Conservation (phyloP, 257 asterid species). For the Coffea canephora region DNA sequence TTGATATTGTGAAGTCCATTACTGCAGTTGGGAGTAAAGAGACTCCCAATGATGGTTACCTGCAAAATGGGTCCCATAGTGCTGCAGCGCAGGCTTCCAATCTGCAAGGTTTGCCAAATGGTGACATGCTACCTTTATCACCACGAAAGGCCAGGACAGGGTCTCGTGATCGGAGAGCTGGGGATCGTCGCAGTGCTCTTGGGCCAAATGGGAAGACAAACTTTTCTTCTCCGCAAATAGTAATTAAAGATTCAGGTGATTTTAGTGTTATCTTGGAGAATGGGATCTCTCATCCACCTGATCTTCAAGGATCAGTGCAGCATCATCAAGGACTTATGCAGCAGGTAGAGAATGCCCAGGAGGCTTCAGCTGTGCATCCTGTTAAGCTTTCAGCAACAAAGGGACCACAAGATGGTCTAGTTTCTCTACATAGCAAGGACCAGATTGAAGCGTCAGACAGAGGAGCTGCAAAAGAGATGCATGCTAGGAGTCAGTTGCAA, state of each 20-base stretch:
- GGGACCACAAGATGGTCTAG: constrained; percentile 39
- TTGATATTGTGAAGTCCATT: constrained; percentile 34
- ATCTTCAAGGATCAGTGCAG: constrained; percentile 41
- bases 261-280: constrained; percentile 41
- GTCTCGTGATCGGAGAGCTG: constrained; percentile 53
- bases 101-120: constrained; percentile 56
- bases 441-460: constrained; percentile 31
- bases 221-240: constrained; percentile 37
- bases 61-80: constrained; percentile 54
- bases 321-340: constrained; percentile 39
- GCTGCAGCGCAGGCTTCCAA: constrained; percentile 37
- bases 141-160: constrained; percentile 63
- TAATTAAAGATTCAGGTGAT: constrained; percentile 35
- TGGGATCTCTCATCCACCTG: constrained; percentile 45
- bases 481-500: constrained; percentile 54
- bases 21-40: constrained; percentile 43
- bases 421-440: constrained; percentile 45
- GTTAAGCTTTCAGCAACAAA: constrained; percentile 32
- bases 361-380: constrained; percentile 27
- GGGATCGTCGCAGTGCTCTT: constrained; percentile 58
- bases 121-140: constrained; percentile 58
- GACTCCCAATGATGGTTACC: constrained; percentile 39
- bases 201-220: constrained; percentile 51
- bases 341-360: constrained; percentile 30
- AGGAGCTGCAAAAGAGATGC: constrained; percentile 40